Evolutionary conservation across 2,329 filamentous ascomycete species (phyloP).

Genomic region (Alternaria gansuensis): DNA sequence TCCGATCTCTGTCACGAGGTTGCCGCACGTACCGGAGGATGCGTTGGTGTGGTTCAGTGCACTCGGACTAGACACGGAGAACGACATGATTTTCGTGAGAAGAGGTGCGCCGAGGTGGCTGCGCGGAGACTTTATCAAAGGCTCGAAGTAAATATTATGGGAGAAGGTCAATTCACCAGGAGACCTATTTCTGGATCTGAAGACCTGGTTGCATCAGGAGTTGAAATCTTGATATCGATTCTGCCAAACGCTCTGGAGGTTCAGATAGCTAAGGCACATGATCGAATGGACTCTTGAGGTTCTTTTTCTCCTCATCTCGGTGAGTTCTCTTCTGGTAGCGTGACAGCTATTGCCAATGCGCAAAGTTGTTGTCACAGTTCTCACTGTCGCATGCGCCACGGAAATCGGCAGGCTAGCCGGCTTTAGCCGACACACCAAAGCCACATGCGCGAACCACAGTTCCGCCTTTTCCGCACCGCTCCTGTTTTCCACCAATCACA

Average conservation of each 20-base stretch:
- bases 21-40: conserved; percentile 21
- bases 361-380: conserved; percentile 1
- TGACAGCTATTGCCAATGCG: neutral
- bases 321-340: neutral
- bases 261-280: conserved; percentile 4
- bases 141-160: conserved; percentile 10
- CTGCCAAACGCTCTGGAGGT: neutral
- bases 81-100: conserved; percentile 25
- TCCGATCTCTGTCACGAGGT: conserved; percentile 18
- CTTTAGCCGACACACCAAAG: conserved; percentile 11
- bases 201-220: neutral
- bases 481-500: conserved; percentile 17
- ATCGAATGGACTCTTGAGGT: neutral
- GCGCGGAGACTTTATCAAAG: conserved; percentile 18
- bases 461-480: conserved; percentile 27
- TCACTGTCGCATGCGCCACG: conserved; percentile 21
- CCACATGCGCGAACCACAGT: conserved; percentile 23
- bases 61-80: conserved; percentile 18
- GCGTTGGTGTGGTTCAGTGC: conserved; percentile 17
- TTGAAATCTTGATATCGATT: neutral
- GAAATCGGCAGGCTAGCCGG: conserved; percentile 25
- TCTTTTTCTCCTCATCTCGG: neutral
- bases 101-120: conserved; percentile 20
- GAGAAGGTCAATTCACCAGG: neutral
- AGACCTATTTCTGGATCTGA: neutral